Evolutionary conservation across 1,139 yeast species (phyloP), one percentile per base, ranked within the genome.

Genomic region (Groenewaldozyma auringiensis): DNA sequence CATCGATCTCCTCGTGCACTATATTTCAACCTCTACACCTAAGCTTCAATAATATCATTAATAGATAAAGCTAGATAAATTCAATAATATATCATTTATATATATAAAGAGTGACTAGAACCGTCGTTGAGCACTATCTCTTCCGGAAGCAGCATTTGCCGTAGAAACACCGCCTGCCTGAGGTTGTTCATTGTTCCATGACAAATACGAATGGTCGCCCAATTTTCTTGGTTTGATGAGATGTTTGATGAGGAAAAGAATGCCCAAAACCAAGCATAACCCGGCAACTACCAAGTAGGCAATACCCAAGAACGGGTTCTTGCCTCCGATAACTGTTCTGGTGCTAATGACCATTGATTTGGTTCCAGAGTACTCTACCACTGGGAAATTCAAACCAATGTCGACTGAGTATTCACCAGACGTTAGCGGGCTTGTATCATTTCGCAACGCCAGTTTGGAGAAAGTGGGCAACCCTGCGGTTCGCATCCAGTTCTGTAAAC

Each of bases 401-500:
- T 75, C 66, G 37, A 86, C 72, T 61, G 79, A 79, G 64, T 92
- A 92, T 3, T 74, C 73, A 18, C 98, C 98, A 3, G 71, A 66
- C 4, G 65, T 61, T 57, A 92, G 66, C 2, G 69, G 63, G 31
- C 77, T 78, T 39, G 80, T 63, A 62, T 87, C 94, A 62, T 89
- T 89, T 61, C 95, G 78, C 53, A 80, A 70, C 2, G 83, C 87
- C 61, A 92, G 70, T 65, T 88, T 88, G 59, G 85, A 79, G 61
- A 94, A 92, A 27, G 79, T 79, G 8, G 97, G 82, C 51, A 94
- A 72, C 0, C 92, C 97, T 2, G 96, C 83, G 2, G 97, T 82
- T 58, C 88, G 80, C 96, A 92, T 89, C 99, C 99, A 92, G 63
- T 89, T 92, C 67, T 92, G 97, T 62, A 92, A 81, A 58, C 86